Percentiles rank a stretch among this genome's conserved stretches.
Conservation (phyloP, 345 rosid genomes). For the Eucalyptus marginata region DNA sequence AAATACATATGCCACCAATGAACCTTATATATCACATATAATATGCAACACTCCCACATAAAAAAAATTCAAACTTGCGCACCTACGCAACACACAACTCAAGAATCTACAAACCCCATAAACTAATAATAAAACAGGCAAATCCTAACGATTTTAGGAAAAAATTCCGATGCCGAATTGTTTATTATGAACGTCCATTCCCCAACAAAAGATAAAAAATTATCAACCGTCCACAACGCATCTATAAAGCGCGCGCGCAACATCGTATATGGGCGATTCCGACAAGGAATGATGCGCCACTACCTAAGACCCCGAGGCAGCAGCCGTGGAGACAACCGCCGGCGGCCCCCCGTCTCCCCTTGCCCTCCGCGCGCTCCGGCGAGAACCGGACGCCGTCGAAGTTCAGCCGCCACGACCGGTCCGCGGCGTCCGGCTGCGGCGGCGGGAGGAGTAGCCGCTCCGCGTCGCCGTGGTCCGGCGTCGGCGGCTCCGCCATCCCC, state of each 20-base stretch:
- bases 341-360: slow-evolving; percentile 16
- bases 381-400: slow-evolving; percentile 69
- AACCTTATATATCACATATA: not conserved
- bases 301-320: slow-evolving; percentile 80
- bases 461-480: slow-evolving; percentile 20
- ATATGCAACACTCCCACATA: not conserved
- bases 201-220: not conserved
- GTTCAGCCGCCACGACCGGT: slow-evolving; percentile 82
- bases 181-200: not conserved
- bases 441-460: slow-evolving; percentile 42
- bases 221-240: not conserved
- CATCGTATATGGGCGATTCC: not conserved
- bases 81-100: not conserved
- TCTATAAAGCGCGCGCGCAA: not conserved
- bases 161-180: not conserved
- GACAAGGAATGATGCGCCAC: not conserved
- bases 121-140: not conserved
- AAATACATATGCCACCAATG: not conserved
- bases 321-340: slow-evolving; percentile 28
- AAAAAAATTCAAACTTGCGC: not conserved
- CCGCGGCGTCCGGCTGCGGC: slow-evolving; percentile 23
- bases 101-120: not conserved
- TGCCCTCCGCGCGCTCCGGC: slow-evolving; percentile 23
- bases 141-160: not conserved
- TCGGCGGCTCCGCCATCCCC: slow-evolving; percentile 27